A percentile compares a stretch with the other conserved stretches of the same genome.
Conservation (phyloP, 768 basidiomycete species). For the Amanita rubescens region DNA sequence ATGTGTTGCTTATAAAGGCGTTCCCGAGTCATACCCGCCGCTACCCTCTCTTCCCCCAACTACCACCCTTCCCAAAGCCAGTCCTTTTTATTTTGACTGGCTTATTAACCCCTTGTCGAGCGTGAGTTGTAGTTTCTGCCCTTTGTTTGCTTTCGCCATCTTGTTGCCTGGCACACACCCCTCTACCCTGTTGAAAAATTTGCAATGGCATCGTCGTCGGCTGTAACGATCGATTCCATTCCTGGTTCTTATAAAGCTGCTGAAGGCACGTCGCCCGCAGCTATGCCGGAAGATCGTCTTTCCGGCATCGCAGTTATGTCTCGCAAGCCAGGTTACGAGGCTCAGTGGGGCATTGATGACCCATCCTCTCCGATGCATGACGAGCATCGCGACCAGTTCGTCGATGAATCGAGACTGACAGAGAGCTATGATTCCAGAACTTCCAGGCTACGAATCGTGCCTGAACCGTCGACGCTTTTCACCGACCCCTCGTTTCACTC, state of each 20-base stretch:
- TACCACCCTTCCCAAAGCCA: not conserved
- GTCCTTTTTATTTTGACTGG: not conserved
- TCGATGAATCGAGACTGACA: constrained; percentile 45
- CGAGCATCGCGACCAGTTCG: constrained; percentile 6
- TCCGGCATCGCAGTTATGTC: not conserved
- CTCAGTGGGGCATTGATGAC: not conserved
- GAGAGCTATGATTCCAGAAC: constrained; percentile 44
- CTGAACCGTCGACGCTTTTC: constrained; percentile 24
- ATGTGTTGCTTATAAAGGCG: not conserved
- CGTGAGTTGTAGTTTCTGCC: constrained; percentile 3
- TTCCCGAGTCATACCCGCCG: not conserved
- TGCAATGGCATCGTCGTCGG: not conserved
- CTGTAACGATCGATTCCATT: not conserved
- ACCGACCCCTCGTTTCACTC: constrained; percentile 23
- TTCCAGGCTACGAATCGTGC: constrained; percentile 45
- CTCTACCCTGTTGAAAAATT: not conserved
- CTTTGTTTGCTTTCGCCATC: constrained; percentile 2
- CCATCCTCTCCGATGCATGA: not conserved
- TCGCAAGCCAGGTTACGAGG: not conserved
- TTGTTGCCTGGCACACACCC: not conserved
- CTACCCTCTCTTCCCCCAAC: not conserved
- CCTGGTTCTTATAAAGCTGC: not conserved
- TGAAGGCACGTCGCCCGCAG: not conserved
- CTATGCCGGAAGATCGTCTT: constrained; percentile 2
- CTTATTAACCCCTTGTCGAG: not conserved